Evolutionary conservation across 345 rosid genomes (phyloP).

Genomic region (Citrus medica): DNA sequence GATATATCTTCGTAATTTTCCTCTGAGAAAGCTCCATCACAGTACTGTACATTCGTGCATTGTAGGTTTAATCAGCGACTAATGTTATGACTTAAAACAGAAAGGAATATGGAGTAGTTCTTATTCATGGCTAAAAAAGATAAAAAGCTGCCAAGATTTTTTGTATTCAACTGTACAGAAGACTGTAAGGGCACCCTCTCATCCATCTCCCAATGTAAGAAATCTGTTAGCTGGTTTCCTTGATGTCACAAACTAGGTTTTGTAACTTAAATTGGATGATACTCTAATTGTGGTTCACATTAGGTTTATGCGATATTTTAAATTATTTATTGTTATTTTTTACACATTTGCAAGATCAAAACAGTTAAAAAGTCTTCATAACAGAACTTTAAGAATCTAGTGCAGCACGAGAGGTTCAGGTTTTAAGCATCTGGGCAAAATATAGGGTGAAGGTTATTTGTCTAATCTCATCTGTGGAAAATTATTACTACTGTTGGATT

Average conservation of each 20-base stretch:
- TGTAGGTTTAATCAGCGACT: constrained; percentile 3
- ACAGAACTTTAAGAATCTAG: neutral
- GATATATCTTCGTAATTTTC: constrained; percentile 70
- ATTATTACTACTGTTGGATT: neutral
- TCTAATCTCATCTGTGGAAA: neutral
- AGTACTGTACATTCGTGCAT: constrained; percentile 17
- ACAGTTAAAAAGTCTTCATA: neutral
- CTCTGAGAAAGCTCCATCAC: constrained; percentile 34
- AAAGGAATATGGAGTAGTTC: neutral
- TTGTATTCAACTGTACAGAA: neutral
- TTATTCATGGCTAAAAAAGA: neutral
- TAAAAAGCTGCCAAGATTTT: neutral
- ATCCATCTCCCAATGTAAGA: neutral
- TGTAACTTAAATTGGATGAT: neutral
- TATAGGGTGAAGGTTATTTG: neutral
- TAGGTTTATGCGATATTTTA: neutral
- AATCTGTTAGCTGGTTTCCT: neutral
- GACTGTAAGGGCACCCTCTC: neutral
- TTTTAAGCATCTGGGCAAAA: neutral
- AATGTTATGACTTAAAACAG: neutral
- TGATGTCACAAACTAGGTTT: neutral
- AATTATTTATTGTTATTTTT: neutral
- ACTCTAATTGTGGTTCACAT: neutral
- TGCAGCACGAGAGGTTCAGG: neutral
- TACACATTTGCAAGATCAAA: neutral